These are phyloP conservation scores for Biscogniauxia mediterranea DNA, from an alignment of 2,329 filamentous ascomycete species.

Conservation along the genomic window DNA sequence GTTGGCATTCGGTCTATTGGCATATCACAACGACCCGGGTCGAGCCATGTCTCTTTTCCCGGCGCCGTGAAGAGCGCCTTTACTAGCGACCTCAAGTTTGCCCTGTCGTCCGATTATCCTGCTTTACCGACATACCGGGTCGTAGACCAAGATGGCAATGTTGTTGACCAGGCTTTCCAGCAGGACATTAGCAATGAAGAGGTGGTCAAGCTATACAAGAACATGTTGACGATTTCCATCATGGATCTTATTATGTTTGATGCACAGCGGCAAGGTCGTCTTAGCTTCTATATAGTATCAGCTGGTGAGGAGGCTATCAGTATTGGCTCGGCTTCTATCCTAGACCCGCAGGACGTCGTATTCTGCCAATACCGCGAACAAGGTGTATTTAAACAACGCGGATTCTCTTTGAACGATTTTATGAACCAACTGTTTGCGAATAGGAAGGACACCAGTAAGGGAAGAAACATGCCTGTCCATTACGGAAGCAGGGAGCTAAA, in stretches of 20 bases:
- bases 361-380: conserved; percentile 95
- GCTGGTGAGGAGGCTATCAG: conserved; percentile 93
- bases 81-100: conserved; percentile 75
- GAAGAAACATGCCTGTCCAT: conserved; percentile 96
- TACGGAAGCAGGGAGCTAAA: conserved; percentile 84
- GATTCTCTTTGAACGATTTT: conserved; percentile 83
- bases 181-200: conserved; percentile 67
- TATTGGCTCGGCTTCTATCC: conserved; percentile 80
- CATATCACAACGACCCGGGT: conserved; percentile 56
- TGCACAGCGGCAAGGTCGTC: conserved; percentile 87
- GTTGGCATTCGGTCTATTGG: conserved; percentile 39
- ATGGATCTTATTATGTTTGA: conserved; percentile 99
- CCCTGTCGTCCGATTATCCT: conserved; percentile 66
- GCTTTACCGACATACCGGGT: conserved; percentile 90
- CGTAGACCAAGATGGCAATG: conserved; percentile 81
- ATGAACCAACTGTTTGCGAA: conserved; percentile 97
- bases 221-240: conserved; percentile 70
- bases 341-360: conserved; percentile 82
- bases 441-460: conserved; percentile 71
- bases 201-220: conserved; percentile 59
- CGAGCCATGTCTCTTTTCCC: conserved; percentile 69
- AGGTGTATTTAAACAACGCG: conserved; percentile 85
- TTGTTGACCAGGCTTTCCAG: conserved; percentile 71
- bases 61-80: conserved; percentile 96
- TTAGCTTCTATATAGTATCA: conserved; percentile 97